Evolutionary conservation across 352 stramenopile species (phyloP), one percentile per base, ranked within the genome.

Genomic region (Phytophthora colocasiae): DNA sequence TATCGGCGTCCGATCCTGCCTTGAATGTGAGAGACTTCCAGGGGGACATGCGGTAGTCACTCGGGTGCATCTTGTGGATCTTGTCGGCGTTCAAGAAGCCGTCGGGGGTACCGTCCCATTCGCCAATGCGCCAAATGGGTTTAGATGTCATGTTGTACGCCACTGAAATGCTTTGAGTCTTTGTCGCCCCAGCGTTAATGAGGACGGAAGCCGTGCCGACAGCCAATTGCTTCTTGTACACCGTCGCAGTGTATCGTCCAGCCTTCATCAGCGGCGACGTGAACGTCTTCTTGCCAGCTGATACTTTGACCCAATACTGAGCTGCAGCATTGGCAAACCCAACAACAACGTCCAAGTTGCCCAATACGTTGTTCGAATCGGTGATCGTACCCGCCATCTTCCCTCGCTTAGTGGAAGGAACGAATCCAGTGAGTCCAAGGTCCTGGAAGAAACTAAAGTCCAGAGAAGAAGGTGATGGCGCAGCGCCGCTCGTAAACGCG

Each of bases 41-140:
- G 1, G 17, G 14, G 2, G 57, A 41, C 77, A 83, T 86, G n/a
- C 78, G 72, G 1, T 52, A 41, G 50, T 86, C 78, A 15, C 78
- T 83, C 19, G 75, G 78, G 29, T 86, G 78, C 78, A 86, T 86
- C 26, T 54, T 72, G 72, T 80, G 63, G 50, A 86, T 82, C 66
- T 83, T 86, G 61, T 83, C 66, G 3, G 78, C 66, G 52, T 86
- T 86, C 1, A 77, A 26, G 45, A 86, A 82, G 19, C 75, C 78
- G 15, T 78, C 63, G 11, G 78, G 72, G 0, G 78, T 86, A 31
- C 58, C 66, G 44, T 75, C 66, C 66, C 66, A 75, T 32, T 66
- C 61, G 24, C 66, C 66, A 52, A 75, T 84, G 34, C 63, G 69
- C 78, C 78, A 86, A 58, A 84, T 73, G 11, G 75, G 63, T 1